phyloP scores from a whole-genome alignment of 2,329 filamentous ascomycete genomes.

The Cladosporium sphaerospermum region DNA sequence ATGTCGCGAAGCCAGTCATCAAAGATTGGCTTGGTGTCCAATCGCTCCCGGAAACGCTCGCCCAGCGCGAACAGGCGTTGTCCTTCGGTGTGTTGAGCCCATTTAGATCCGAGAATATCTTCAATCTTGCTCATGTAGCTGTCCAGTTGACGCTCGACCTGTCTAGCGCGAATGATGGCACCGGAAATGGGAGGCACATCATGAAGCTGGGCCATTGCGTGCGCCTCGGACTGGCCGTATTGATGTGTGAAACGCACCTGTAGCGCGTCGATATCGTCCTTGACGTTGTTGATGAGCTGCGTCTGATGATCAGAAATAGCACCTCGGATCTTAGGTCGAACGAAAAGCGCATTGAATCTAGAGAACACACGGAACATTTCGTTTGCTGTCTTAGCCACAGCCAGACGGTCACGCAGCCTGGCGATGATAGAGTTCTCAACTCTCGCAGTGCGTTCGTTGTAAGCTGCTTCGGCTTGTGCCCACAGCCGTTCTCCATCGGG shows the following conservation, averaged over 20 bases:
- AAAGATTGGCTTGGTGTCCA: conserved; percentile 89
- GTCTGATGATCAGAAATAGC: conserved; percentile 98
- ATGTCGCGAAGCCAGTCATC: conserved; percentile 94
- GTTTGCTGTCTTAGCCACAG: conserved; percentile 92
- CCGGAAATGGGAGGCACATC: conserved; percentile 94
- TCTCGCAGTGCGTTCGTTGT: conserved; percentile 93
- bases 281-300: conserved; percentile 95
- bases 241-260: conserved; percentile 98
- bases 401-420: conserved; percentile 80
- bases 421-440: conserved; percentile 99
- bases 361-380: conserved; percentile 99
- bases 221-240: conserved; percentile 95
- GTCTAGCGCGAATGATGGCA: conserved; percentile 93
- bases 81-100: conserved; percentile 89
- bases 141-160: conserved; percentile 93
- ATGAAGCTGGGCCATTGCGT: conserved; percentile 95
- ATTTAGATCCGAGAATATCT: conserved; percentile 89
- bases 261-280: conserved; percentile 84
- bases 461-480: conserved; percentile 89
- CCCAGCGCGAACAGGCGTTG: conserved; percentile 90
- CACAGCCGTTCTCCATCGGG: conserved; percentile 83
- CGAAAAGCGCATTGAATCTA: conserved; percentile 98
- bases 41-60: conserved; percentile 88
- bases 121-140: conserved; percentile 99
- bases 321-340: conserved; percentile 96